A percentile compares a stretch with the other conserved stretches of the same genome.
Conservation (phyloP, 2,329 filamentous ascomycete species). For the Alternaria incomplexa region DNA sequence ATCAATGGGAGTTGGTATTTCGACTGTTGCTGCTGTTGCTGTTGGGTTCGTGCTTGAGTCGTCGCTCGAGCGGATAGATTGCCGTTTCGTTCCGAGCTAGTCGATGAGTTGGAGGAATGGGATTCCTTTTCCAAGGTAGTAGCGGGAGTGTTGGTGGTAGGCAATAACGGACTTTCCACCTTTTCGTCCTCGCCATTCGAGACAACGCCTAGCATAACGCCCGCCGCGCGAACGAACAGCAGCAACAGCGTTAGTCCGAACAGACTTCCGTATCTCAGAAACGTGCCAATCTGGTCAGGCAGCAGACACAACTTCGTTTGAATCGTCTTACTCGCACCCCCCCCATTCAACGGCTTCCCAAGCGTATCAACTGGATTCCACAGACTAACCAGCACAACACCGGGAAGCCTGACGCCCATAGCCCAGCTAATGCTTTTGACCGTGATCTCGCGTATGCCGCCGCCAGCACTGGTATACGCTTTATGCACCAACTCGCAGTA, state of each 20-base stretch:
- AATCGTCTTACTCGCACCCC: slow-evolving; percentile 64
- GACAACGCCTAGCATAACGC: slow-evolving; percentile 39
- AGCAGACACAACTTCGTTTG: slow-evolving; percentile 91
- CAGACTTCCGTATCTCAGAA: slow-evolving; percentile 76
- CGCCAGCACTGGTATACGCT: slow-evolving; percentile 65
- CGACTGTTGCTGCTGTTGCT: slow-evolving; percentile 36
- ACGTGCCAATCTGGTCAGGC: slow-evolving; percentile 84
- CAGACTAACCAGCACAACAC: slow-evolving; percentile 85
- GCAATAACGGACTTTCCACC: slow-evolving; percentile 36
- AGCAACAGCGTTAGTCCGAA: slow-evolving; percentile 60
- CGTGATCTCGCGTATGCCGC: slow-evolving; percentile 76
- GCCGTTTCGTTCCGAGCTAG: slow-evolving; percentile 28
- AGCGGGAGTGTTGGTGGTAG: slow-evolving; percentile 22
- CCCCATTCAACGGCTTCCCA: slow-evolving; percentile 39
- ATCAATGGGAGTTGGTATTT: slow-evolving; percentile 44
- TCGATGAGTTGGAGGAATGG: slow-evolving; percentile 41
- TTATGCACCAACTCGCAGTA: slow-evolving; percentile 91
- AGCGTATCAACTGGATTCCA: slow-evolving; percentile 83
- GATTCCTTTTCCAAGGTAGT: slow-evolving; percentile 32
- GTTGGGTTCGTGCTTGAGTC: slow-evolving; percentile 42
- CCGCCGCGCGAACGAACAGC: slow-evolving; percentile 54
- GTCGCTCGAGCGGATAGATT: slow-evolving; percentile 36
- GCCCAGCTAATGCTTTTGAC: slow-evolving; percentile 96
- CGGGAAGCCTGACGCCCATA: slow-evolving; percentile 89
- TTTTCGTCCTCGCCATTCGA: not conserved